Conservation (phyloP, 805 yeast genomes). For the Saturnispora saitoi region DNA sequence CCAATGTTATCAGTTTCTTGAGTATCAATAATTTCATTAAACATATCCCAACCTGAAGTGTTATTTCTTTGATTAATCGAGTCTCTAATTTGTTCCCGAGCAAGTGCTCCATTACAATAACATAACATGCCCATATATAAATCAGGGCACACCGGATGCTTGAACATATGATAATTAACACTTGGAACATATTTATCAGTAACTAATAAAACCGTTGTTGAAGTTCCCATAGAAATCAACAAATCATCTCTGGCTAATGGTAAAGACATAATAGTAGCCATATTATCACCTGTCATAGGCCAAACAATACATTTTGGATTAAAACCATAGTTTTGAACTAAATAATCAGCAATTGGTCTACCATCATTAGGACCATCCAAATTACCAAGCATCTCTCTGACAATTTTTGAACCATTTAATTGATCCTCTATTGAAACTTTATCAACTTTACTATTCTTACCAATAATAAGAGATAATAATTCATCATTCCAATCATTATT, state of each 20-base stretch:
- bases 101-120: conserved; percentile 84
- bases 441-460: conserved; percentile 39
- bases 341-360: conserved; percentile 53
- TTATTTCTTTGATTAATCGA: conserved; percentile 40
- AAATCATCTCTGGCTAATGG: conserved; percentile 73
- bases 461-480: conserved; percentile 47
- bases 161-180: conserved; percentile 74
- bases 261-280: conserved; percentile 78
- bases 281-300: conserved; percentile 85
- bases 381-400: conserved; percentile 45
- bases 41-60: conserved; percentile 45
- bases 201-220: conserved; percentile 79
- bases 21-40: conserved; percentile 46
- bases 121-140: conserved; percentile 94
- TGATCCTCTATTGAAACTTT: conserved; percentile 22
- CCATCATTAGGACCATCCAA: conserved; percentile 40
- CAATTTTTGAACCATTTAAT: conserved; percentile 30
- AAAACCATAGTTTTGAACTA: conserved; percentile 58
- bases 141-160: conserved; percentile 70
- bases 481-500: conserved; percentile 46
- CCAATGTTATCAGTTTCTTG: conserved; percentile 43
- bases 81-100: conserved; percentile 71
- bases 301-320: conserved; percentile 46
- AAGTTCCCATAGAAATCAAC: conserved; percentile 77
- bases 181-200: conserved; percentile 74